A percentile compares a stretch with the other conserved stretches of the same genome.
These are phyloP conservation scores for Populus tremula DNA, from an alignment of 345 rosid genomes.

Conservation along the genomic window DNA sequence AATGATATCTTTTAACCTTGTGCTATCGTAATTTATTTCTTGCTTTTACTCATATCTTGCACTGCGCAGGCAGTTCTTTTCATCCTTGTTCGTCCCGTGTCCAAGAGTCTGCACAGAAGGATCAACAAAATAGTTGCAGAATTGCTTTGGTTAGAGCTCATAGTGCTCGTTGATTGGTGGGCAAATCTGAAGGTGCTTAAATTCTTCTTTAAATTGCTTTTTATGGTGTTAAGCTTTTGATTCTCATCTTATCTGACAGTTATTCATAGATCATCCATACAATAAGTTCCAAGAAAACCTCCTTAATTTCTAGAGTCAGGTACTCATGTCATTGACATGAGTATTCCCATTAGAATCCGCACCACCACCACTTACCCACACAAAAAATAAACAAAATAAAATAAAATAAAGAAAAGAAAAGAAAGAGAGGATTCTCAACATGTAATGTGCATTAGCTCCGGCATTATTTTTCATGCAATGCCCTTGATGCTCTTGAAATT, in stretches of 20 bases:
- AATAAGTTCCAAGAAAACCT: not conserved
- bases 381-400: too few relatives aligned
- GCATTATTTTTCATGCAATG: not conserved
- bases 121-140: constrained; percentile 73
- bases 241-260: not conserved
- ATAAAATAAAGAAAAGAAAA: too few relatives aligned
- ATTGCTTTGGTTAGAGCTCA: constrained; percentile 82
- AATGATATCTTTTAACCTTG: not conserved
- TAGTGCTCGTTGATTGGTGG: constrained; percentile 99
- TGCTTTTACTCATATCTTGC: not conserved
- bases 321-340: not conserved
- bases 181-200: constrained; percentile 71
- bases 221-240: not conserved
- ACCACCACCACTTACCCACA: too few relatives aligned
- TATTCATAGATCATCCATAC: not conserved
- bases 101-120: constrained; percentile 68
- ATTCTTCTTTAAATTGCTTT: not conserved
- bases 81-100: constrained; percentile 67
- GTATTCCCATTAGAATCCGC: too few relatives aligned
- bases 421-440: not conserved
- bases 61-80: constrained; percentile 71
- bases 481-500: not conserved
- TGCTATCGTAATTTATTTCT: not conserved
- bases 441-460: not conserved
- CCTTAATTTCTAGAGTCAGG: not conserved